Percentiles rank a stretch among this genome's conserved stretches.
phyloP scores from a whole-genome alignment of 129 eudicot species.

The carrot (Daucus carota) region DNA sequence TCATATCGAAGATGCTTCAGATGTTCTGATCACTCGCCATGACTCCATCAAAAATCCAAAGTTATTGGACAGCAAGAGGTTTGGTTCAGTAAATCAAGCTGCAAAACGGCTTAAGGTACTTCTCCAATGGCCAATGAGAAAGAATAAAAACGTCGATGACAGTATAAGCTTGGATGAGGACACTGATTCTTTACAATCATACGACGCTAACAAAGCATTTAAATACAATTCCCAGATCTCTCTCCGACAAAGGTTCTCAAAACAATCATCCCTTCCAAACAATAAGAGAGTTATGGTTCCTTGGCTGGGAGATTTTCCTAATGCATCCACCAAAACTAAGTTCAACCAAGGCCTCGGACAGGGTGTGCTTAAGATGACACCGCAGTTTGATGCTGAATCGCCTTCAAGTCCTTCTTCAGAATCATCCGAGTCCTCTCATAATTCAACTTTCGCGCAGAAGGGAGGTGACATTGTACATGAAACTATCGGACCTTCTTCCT shows the following conservation, averaged over 20 bases:
- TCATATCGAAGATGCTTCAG: conserved; percentile 21
- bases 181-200: conserved; percentile 27
- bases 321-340: conserved; percentile 46
- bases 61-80: conserved; percentile 11
- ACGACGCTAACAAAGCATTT: conserved; percentile 12
- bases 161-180: conserved; percentile 8
- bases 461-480: background rate
- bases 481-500: background rate
- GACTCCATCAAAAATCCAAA: conserved; percentile 28
- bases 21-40: conserved; percentile 27
- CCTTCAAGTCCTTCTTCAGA: conserved; percentile 54
- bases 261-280: conserved; percentile 24
- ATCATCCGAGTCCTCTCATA: conserved; percentile 49
- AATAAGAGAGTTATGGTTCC: conserved; percentile 22
- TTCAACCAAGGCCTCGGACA: conserved; percentile 48
- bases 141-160: conserved; percentile 20
- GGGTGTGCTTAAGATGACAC: conserved; percentile 42
- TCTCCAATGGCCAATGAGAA: conserved; percentile 38
- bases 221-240: conserved; percentile 30
- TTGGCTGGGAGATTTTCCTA: conserved; percentile 21
- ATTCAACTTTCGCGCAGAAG: conserved; percentile 15
- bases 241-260: conserved; percentile 40
- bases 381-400: conserved; percentile 25
- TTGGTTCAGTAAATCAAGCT: conserved; percentile 24
- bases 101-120: conserved; percentile 42